These are phyloP conservation scores for Phytophthora podocarpi DNA, from an alignment of 352 stramenopile genomes.

Conservation along the genomic window DNA sequence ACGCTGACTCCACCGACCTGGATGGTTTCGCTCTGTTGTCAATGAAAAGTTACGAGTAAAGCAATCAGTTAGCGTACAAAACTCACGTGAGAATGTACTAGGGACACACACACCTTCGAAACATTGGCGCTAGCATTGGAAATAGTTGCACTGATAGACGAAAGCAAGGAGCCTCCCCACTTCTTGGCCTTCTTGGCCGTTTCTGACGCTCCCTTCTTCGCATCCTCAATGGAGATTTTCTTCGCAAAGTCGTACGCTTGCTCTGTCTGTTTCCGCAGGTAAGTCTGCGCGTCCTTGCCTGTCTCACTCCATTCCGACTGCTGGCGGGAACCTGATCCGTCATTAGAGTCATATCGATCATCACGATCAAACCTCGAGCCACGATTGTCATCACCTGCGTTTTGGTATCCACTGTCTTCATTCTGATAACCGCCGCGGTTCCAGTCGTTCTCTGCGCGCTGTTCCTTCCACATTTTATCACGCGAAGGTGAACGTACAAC, in stretches of 20 bases:
- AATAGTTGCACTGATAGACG: constrained; percentile 78
- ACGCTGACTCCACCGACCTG: constrained; percentile 75
- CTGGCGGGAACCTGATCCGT: constrained; percentile 4
- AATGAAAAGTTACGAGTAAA: neutral
- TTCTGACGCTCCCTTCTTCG: constrained; percentile 79
- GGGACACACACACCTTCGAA: constrained; percentile 48
- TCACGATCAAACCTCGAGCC: constrained; percentile 28
- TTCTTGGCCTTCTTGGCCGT: constrained; percentile 91
- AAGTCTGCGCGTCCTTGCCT: constrained; percentile 62
- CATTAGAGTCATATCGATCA: constrained; percentile 39
- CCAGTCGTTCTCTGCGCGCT: constrained; percentile 28
- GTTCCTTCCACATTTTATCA: constrained; percentile 32
- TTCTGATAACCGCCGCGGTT: constrained; percentile 30
- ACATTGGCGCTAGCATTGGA: constrained; percentile 60
- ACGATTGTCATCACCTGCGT: constrained; percentile 17
- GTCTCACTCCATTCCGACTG: constrained; percentile 41
- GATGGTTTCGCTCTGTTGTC: constrained; percentile 70
- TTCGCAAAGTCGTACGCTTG: constrained; percentile 89
- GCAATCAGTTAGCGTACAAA: neutral
- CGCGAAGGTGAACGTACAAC: constrained; percentile 22
- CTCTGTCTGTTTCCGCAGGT: constrained; percentile 84
- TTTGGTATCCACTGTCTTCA: constrained; percentile 23
- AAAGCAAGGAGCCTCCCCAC: constrained; percentile 82
- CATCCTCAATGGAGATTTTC: constrained; percentile 88
- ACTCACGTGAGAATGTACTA: neutral